A percentile compares a stretch with the other conserved stretches of the same genome.
phyloP scores from a whole-genome alignment of 176 grass and related monocot genomes.

The Musa beccarii region DNA sequence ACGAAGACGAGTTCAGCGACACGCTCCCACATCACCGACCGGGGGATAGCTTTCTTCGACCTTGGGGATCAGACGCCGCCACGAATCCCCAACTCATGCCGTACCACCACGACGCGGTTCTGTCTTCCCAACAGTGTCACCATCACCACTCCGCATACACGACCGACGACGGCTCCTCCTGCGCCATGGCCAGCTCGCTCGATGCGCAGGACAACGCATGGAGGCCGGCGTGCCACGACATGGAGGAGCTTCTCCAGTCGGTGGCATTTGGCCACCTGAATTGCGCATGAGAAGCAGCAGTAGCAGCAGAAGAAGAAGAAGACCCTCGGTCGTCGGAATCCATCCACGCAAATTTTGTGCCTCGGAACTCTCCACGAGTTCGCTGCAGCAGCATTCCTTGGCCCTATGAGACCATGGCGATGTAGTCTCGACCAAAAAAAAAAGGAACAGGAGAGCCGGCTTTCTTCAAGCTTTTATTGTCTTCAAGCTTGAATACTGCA shows the following conservation, averaged over 20 bases:
- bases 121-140: conserved; percentile 37
- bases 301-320: no score
- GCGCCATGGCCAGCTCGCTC: conserved; percentile 4
- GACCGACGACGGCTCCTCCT: conserved; percentile 30
- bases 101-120: conserved; percentile 24
- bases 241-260: conserved; percentile 54
- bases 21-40: conserved; percentile 22
- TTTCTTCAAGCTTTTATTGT: no score
- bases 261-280: conserved; percentile 64
- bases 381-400: no score
- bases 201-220: conserved; percentile 21
- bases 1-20: conserved; percentile 23
- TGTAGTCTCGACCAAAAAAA: no score
- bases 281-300: conserved; percentile 23
- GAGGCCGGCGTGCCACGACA: conserved; percentile 32
- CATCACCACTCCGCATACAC: not conserved
- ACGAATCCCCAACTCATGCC: conserved; percentile 40
- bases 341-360: no score
- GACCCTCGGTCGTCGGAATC: no score
- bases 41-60: conserved; percentile 13
- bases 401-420: no score
- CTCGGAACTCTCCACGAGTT: no score
- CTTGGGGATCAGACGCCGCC: conserved; percentile 25
- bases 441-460: no score
- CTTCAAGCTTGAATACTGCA: no score